Evolutionary conservation across 176 grass and related monocot genomes (phyloP).

Genomic region (Aegilops sharonensis): DNA sequence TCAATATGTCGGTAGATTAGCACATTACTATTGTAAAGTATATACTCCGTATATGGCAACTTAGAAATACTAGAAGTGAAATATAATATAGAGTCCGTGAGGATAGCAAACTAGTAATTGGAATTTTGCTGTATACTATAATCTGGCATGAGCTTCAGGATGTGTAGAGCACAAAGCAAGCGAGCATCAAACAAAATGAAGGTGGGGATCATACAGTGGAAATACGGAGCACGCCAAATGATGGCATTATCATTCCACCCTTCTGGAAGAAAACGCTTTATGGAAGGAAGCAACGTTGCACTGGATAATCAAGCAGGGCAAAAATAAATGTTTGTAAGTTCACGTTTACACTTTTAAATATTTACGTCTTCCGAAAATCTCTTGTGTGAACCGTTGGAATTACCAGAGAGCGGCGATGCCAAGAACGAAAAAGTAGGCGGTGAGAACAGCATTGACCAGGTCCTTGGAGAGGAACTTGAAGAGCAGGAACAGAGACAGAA

Average conservation of each 20-base stretch:
- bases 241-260: conserved; percentile 71
- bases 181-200: neutral
- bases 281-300: conserved; percentile 77
- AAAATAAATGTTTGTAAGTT: neutral
- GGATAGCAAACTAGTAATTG: neutral
- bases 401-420: conserved; percentile 87
- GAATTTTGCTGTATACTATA: neutral
- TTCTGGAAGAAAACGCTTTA: conserved; percentile 73
- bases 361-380: neutral
- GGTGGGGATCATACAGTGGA: conserved; percentile 55
- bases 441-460: conserved; percentile 78
- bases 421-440: conserved; percentile 94
- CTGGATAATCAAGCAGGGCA: conserved; percentile 30
- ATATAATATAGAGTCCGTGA: neutral
- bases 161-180: neutral
- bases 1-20: neutral
- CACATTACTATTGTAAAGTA: neutral
- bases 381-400: neutral
- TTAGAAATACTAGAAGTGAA: neutral
- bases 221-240: conserved; percentile 51
- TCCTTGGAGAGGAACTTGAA: conserved; percentile 97
- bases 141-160: neutral
- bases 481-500: conserved; percentile 84
- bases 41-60: neutral
- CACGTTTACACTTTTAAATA: neutral